Evolutionary conservation across 108 stramenopile genomes (phyloP).

Genomic region (Pseudonitzschia multiseries): DNA sequence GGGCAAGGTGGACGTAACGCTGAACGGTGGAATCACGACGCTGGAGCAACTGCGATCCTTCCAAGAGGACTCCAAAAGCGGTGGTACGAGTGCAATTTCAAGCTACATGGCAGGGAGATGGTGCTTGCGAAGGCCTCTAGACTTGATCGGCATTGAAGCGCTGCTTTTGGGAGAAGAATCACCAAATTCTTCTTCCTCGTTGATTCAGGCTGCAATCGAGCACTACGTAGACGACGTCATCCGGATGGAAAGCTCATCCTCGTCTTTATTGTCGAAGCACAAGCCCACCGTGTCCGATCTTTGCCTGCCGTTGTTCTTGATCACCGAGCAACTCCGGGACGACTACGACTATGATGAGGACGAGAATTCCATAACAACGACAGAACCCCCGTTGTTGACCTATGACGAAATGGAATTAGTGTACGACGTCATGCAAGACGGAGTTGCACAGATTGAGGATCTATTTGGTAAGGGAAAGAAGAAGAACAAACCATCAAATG

Average conservation of each 20-base stretch:
- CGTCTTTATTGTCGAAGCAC: background rate
- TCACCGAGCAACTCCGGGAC: conserved; percentile 45
- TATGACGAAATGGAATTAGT: conserved; percentile 28
- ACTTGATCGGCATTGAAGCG: conserved; percentile 30
- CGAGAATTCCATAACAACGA: conserved; percentile 19
- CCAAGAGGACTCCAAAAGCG: background rate
- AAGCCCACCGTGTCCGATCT: conserved; percentile 27
- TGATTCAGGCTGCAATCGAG: conserved; percentile 9
- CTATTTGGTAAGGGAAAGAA: background rate
- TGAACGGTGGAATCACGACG: conserved; percentile 52
- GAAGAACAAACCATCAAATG: background rate
- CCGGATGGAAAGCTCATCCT: background rate
- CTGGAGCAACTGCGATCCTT: conserved; percentile 30
- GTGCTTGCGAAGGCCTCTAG: conserved; percentile 44
- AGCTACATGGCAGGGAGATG: conserved; percentile 52
- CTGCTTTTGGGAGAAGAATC: background rate
- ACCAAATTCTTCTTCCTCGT: background rate
- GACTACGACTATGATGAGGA: conserved; percentile 33
- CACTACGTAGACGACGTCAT: conserved; percentile 10
- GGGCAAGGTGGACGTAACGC: conserved; percentile 35
- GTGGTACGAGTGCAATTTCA: conserved; percentile 14
- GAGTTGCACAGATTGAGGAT: background rate
- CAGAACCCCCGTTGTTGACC: conserved; percentile 10
- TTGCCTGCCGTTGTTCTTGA: conserved; percentile 47
- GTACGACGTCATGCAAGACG: conserved; percentile 25